Base-by-base conservation (phyloP, 2,329 filamentous ascomycete genomes). In the Apiospora hydei region DNA sequence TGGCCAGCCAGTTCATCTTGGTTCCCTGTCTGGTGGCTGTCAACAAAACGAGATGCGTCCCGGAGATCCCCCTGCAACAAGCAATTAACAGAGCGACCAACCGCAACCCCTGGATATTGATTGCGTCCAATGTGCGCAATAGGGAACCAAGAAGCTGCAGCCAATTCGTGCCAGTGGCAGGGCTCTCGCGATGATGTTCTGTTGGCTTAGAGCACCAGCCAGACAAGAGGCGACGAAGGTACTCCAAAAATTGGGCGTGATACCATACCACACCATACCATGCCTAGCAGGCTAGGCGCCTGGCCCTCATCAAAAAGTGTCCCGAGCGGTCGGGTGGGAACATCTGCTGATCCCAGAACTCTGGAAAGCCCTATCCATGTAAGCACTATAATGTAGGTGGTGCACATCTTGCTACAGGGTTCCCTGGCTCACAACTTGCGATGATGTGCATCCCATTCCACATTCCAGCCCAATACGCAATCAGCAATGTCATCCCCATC, bases 371-470 rank as follows among this genome's bases (percentile, higher is more conserved):
- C 34, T 64, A 64, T 4, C 57, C 57, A 64, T 64, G 57, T 64
- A 64, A 64, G 57, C 57, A 64, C 57, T 64, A 64, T 64, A 64
- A 64, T 64, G 57, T 41, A 64, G 24, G 26, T 53, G 53, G 53
- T 64, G 57, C 57, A 64, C 57, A 64, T 64, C 57, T 64, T 24
- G 57, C 30, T 21, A 41, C 57, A 18, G 57, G 57, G 38, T 64
- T 34, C 57, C 57, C 57, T 64, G 57, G 34, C 57, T 64, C 57
- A 41, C 21, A 41, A 14, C 21, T 41, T 64, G 57, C 57, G 57
- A 64, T 64, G 57, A 64, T 64, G 57, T 64, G 57, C 57, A 61
- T 61, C 53, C 34, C 53, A 61, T 61, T 61, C 53, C 53, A 61
- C 53, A 41, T 64, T 64, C 57, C 57, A 64, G 57, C 57, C 30